These are phyloP conservation scores for Trypanosoma theileri DNA, from an alignment of 208 protist genomes.

Conservation along the genomic window DNA sequence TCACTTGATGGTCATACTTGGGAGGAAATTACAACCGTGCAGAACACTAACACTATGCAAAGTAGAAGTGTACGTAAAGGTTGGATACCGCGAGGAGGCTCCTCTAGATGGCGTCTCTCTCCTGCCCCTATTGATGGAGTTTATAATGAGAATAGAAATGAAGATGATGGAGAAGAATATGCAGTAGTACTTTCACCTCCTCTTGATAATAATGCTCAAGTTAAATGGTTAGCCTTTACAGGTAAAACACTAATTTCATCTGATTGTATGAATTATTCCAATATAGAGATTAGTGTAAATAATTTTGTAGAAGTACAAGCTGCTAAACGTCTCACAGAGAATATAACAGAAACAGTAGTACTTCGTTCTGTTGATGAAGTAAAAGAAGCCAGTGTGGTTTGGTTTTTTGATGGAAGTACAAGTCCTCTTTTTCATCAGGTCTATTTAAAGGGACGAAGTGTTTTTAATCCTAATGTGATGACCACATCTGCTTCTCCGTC, in stretches of 20 bases:
- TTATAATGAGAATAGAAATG: not conserved
- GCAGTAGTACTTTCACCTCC: not conserved
- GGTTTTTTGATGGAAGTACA: slow-evolving; percentile 14
- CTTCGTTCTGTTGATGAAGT: slow-evolving; percentile 12
- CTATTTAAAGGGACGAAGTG: slow-evolving; percentile 11
- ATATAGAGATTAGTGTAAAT: slow-evolving; percentile 30
- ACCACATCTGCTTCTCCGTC: not conserved
- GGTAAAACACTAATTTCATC: slow-evolving; percentile 24
- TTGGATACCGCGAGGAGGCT: slow-evolving; percentile 34
- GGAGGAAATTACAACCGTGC: slow-evolving; percentile 41
- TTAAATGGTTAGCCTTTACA: slow-evolving; percentile 56
- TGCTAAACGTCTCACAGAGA: slow-evolving; percentile 17
- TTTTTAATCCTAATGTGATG: not conserved
- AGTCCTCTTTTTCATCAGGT: slow-evolving; percentile 25
- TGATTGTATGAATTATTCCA: slow-evolving; percentile 29
- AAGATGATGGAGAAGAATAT: not conserved
- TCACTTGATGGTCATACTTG: slow-evolving; percentile 65
- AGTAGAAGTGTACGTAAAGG: slow-evolving; percentile 30
- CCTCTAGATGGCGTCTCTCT: slow-evolving; percentile 65
- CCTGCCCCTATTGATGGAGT: slow-evolving; percentile 4
- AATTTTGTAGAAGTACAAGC: slow-evolving; percentile 48
- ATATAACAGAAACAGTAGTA: slow-evolving; percentile 22
- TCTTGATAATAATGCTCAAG: slow-evolving; percentile 4
- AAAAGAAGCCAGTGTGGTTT: slow-evolving; percentile 7
- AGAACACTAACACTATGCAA: slow-evolving; percentile 21